Conservation (phyloP, 768 basidiomycete genomes). For the Boletus pseudopeckii region DNA sequence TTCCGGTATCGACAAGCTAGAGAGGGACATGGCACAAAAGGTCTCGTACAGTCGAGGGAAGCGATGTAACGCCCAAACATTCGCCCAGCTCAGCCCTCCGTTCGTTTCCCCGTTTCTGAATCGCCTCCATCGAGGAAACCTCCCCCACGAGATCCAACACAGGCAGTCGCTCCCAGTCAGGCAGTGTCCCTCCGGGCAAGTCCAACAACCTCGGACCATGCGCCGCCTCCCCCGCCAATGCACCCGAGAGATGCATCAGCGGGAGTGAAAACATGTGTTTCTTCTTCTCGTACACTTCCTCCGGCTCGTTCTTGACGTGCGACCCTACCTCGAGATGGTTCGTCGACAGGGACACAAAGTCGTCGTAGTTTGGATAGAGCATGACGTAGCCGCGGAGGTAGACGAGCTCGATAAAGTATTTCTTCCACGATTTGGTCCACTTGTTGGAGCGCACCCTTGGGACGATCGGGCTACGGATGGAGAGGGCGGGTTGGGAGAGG, state of each 20-base stretch:
- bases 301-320: constrained; percentile 63
- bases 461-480: constrained; percentile 49
- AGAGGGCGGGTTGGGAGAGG: constrained; percentile 45
- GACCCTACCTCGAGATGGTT: constrained; percentile 85
- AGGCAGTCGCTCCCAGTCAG: constrained; percentile 55
- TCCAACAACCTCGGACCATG: constrained; percentile 44
- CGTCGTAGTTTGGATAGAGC: constrained; percentile 83
- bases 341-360: constrained; percentile 76
- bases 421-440: constrained; percentile 86
- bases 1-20: constrained; percentile 2
- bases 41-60: constrained; percentile 25
- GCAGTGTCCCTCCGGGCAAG: constrained; percentile 53
- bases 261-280: constrained; percentile 66
- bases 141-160: constrained; percentile 65
- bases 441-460: constrained; percentile 74
- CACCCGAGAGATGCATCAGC: constrained; percentile 47
- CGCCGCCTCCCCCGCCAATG: constrained; percentile 2
- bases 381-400: constrained; percentile 81
- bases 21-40: constrained; percentile 16
- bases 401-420: constrained; percentile 82
- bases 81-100: constrained; percentile 35
- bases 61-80: constrained; percentile 23
- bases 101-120: constrained; percentile 34
- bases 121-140: constrained; percentile 33
- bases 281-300: constrained; percentile 48